phyloP scores from a whole-genome alignment of 1,284 basidiomycete genomes.

The Porodaedalea pini region DNA sequence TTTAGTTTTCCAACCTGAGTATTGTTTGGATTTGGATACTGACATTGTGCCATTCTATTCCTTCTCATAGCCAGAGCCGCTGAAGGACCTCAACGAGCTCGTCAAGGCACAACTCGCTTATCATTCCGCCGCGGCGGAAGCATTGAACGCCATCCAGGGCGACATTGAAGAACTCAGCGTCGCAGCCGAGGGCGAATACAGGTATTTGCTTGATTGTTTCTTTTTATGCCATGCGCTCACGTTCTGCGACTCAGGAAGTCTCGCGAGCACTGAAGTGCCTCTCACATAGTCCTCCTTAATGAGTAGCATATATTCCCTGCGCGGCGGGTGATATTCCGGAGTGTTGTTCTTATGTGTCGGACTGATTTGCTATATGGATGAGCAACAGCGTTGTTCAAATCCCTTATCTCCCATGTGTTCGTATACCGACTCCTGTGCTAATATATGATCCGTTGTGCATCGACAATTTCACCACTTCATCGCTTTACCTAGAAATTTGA shows the following conservation, averaged over 20 bases:
- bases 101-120: slow-evolving; percentile 89
- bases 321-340: too few relatives aligned
- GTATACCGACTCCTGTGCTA: not conserved
- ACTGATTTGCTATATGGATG: too few relatives aligned
- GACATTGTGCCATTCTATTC: too few relatives aligned
- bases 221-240: slow-evolving; percentile 7
- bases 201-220: slow-evolving; percentile 41
- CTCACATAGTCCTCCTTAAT: too few relatives aligned
- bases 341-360: too few relatives aligned
- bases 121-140: slow-evolving; percentile 82
- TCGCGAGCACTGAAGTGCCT: slow-evolving; percentile 64
- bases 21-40: slow-evolving; percentile 3
- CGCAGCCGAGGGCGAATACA: slow-evolving; percentile 89
- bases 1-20: slow-evolving; percentile 21
- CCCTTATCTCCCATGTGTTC: not conserved
- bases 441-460: not conserved
- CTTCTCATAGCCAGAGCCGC: slow-evolving; percentile 76
- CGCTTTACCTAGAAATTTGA: not conserved
- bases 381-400: slow-evolving; percentile 4
- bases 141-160: slow-evolving; percentile 76
- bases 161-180: slow-evolving; percentile 89
- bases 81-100: slow-evolving; percentile 91
- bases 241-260: slow-evolving; percentile 54
- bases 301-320: slow-evolving; percentile 28
- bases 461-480: not conserved